These are phyloP conservation scores for Skeletonema grethae DNA, from an alignment of 108 stramenopile species.

Conservation along the genomic window DNA sequence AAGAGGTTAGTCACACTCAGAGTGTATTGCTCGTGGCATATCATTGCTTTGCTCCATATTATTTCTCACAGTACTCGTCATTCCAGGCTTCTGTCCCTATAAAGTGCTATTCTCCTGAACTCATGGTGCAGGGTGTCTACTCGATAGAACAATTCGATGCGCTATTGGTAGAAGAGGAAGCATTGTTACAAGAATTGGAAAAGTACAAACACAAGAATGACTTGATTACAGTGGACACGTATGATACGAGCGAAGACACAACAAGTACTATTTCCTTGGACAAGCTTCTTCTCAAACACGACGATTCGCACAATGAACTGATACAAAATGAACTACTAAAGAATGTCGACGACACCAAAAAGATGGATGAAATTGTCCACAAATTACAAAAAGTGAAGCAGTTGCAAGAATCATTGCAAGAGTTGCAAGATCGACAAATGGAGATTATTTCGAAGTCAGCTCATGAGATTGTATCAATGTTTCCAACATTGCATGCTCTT, in stretches of 20 bases:
- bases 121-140: slow-evolving; percentile 92
- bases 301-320: not conserved
- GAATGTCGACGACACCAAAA: slow-evolving; percentile 13
- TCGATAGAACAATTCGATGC: slow-evolving; percentile 59
- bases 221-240: slow-evolving; percentile 9
- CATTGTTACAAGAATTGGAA: slow-evolving; percentile 22
- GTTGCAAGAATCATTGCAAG: slow-evolving; percentile 12
- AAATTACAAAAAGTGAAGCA: slow-evolving; percentile 21
- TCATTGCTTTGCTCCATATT: too few relatives aligned
- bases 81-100: slow-evolving; percentile 91
- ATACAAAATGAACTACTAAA: slow-evolving; percentile 16
- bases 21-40: too few relatives aligned
- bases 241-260: not conserved
- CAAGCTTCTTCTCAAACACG: not conserved
- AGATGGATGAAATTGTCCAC: slow-evolving; percentile 19
- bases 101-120: slow-evolving; percentile 91
- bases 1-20: too few relatives aligned
- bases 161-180: slow-evolving; percentile 7
- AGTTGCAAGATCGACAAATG: slow-evolving; percentile 12
- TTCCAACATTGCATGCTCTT: slow-evolving; percentile 75
- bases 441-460: slow-evolving; percentile 49
- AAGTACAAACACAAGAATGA: slow-evolving; percentile 3
- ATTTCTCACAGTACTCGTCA: too few relatives aligned
- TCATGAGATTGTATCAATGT: slow-evolving; percentile 40
- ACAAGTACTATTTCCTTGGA: not conserved